Base-by-base conservation (phyloP, 139 green algal genomes). In the Choricystis sp. region DNA sequence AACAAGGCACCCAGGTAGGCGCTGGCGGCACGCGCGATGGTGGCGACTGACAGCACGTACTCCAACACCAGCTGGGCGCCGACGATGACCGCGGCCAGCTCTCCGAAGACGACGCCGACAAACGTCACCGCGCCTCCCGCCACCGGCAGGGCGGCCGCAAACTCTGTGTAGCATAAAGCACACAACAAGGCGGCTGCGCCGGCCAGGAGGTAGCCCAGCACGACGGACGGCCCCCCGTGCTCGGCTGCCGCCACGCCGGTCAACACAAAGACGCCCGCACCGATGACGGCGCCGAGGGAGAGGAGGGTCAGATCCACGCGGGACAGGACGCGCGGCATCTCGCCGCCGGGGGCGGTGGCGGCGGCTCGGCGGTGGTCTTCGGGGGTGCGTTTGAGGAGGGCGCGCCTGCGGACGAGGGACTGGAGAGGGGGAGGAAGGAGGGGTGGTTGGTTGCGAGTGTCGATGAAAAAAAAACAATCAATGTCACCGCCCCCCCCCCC, bases 231-330 rank as follows among this genome's bases (percentile, higher is more conserved):
- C 48, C 82, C 79, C 0, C 79, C 77, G 57, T 79, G 66, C 16
- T 85, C 69, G 1, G 60, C 62, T 1, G 88, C 81, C 0, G 81
- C 88, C 21, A 89, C 80, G 23, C 89, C 89, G 0, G 81, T 90
- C 4, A 95, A 65, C 24, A 96, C 88, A 63, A 94, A 91, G 2
- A 94, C 81, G 29, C 89, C 89, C n/a, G 87, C 88, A 3, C 89
- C 89, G 19, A 96, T 73, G 61, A 90, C 90, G 29, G 69, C 77
- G 2, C 89, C 89, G 3, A 94, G 79, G 49, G 88, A 86, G 2
- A 95, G 70, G 66, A 89, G 74, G 1, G 75, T 63, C 4, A 86
- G 65, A 59, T 78, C 67, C 28, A 19, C 25, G 3, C 40, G 27
- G 14, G 61, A 61, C 56, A 79, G 57, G 4, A 66, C 56, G 31